Evolutionary conservation across 331 rosid species (phyloP), one percentile per base, ranked within the genome.

Genomic region (Pyrus hybrid): DNA sequence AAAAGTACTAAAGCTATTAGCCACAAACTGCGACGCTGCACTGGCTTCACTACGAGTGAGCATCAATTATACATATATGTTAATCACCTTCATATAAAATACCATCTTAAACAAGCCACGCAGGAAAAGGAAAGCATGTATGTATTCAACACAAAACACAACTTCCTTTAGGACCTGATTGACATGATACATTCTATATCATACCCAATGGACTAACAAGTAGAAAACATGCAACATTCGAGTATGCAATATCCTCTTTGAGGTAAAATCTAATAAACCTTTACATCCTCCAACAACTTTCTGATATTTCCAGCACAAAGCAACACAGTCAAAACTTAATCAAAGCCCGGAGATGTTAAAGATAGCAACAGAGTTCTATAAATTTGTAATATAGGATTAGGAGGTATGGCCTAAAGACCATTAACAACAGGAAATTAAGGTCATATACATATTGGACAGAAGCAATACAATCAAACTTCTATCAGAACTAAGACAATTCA

Each of bases 1-100:
- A 21, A 68, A 82, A 79, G 72, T 80, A 82, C 20, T 43, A 18
- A 73, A 75, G 29, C 47, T 60, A 60, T 21, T 21, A 11, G 25
- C 53, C 49, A 43, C 49, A 43, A 43, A 43, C 14, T 43, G 49
- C 49, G 0, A 43, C 3, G 49, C 16, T 43, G 49, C 49, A 43
- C 49, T 12, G 49, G 14, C 49, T 43, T 43, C 49, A 43, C 49
- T 12, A 43, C 5, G 49, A 37, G 54, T 51, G 81, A 54, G 28
- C 67, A 25, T 6, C 51, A 26, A 4, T 17, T 53, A 64, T 45
- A 80, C 47, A 66, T 70, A 73, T 6, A 22, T 26, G 9, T 23
- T 67, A 21, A 21, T 26, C 66, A 61, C 66, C 66, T 25, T 67
- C 32, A 37, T 17, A 67, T 21, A 21, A 37, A 67, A 35, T 67